Percentiles rank a stretch among this genome's conserved stretches.
Conservation (phyloP, 208 protist species). For the Porcisia hertigi region DNA sequence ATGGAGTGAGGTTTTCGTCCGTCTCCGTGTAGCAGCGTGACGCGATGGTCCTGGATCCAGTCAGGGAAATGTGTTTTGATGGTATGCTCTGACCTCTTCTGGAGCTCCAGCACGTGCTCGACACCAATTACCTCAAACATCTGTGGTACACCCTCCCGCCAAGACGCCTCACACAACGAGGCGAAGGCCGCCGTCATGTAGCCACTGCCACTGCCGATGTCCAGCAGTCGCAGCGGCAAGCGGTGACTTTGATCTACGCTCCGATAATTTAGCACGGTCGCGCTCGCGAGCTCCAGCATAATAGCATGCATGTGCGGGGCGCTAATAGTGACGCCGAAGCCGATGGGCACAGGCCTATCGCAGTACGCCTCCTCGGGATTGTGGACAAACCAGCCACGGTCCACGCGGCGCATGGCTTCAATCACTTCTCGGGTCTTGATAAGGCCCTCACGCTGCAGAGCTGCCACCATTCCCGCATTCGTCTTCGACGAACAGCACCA, state of each 20-base stretch:
- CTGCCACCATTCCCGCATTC: slow-evolving; percentile 66
- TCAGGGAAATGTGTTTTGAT: slow-evolving; percentile 43
- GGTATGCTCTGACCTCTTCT: slow-evolving; percentile 39
- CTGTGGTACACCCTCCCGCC: slow-evolving; percentile 13
- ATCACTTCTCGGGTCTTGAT: slow-evolving; percentile 56
- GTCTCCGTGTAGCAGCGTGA: slow-evolving; percentile 71
- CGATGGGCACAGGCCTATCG: slow-evolving; percentile 80
- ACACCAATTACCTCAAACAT: slow-evolving; percentile 68
- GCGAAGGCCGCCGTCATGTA: slow-evolving; percentile 87
- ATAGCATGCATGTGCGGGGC: slow-evolving; percentile 93
- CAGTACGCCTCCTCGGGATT: slow-evolving; percentile 46
- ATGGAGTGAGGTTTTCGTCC: slow-evolving; percentile 43
- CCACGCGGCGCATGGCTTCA: slow-evolving; percentile 64
- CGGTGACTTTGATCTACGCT: slow-evolving; percentile 1
- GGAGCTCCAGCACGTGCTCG: slow-evolving; percentile 75
- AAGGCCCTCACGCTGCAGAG: slow-evolving; percentile 49
- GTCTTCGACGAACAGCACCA: slow-evolving; percentile 75
- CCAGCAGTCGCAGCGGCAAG: slow-evolving; percentile 51
- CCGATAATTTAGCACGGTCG: slow-evolving; percentile 38
- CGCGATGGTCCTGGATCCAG: slow-evolving; percentile 39
- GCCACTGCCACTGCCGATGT: slow-evolving; percentile 89
- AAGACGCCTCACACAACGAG: slow-evolving; percentile 41
- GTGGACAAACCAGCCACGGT: slow-evolving; percentile 80
- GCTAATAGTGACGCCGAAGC: slow-evolving; percentile 83
- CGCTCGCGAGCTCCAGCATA: slow-evolving; percentile 72